phyloP scores from a whole-genome alignment of 164 flowering plant species.

The Magnolia kwangsiensis region DNA sequence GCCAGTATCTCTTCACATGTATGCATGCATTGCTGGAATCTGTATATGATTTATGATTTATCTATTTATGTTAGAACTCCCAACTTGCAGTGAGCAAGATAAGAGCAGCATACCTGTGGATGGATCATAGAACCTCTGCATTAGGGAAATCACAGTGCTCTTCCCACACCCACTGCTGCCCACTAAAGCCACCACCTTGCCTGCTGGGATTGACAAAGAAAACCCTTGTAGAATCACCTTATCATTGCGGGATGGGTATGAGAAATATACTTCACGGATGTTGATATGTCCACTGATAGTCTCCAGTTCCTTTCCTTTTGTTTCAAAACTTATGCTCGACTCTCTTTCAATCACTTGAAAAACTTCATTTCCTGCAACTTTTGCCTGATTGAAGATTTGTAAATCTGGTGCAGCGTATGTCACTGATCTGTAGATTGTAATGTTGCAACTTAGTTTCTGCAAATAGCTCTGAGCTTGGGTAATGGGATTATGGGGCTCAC shows the following conservation, averaged over 20 bases:
- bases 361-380: slow-evolving; percentile 56
- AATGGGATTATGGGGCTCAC: background rate
- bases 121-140: slow-evolving; percentile 65
- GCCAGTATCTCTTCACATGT: no score
- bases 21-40: no score
- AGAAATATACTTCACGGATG: slow-evolving; percentile 39
- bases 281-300: slow-evolving; percentile 45
- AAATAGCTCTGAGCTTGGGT: background rate
- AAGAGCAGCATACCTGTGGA: slow-evolving; percentile 31
- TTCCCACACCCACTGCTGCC: slow-evolving; percentile 81
- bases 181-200: slow-evolving; percentile 65
- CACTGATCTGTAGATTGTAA: slow-evolving; percentile 47
- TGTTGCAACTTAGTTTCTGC: background rate
- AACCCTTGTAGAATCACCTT: slow-evolving; percentile 49
- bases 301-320: slow-evolving; percentile 30
- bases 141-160: slow-evolving; percentile 59
- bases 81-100: background rate
- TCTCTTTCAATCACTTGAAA: slow-evolving; percentile 52
- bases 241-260: slow-evolving; percentile 61
- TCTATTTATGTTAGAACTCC: background rate
- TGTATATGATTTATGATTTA: background rate
- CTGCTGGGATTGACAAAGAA: slow-evolving; percentile 59
- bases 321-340: slow-evolving; percentile 29
- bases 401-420: slow-evolving; percentile 70
- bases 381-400: slow-evolving; percentile 66